These are phyloP conservation scores for Dactylonectria estremocensis DNA, from an alignment of 2,329 filamentous ascomycete species.

Conservation along the genomic window DNA sequence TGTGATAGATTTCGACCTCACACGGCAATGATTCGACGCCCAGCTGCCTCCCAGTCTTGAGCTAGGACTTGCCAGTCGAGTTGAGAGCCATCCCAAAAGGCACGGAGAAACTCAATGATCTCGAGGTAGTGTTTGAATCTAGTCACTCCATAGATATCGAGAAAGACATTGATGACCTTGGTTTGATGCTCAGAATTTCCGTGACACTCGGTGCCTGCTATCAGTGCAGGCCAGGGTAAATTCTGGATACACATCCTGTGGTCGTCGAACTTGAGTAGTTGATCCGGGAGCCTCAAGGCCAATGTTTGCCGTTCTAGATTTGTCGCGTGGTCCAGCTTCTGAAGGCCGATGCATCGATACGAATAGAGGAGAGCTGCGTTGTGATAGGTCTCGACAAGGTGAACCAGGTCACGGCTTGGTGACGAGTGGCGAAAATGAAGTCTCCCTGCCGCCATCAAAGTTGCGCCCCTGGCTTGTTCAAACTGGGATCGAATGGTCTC, in stretches of 20 bases:
- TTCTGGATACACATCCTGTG: background rate
- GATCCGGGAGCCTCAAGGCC: background rate
- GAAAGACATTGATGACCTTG: constrained; percentile 7
- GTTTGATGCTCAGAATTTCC: background rate
- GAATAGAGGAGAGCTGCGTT: constrained; percentile 48
- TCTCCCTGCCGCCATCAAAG: constrained; percentile 47
- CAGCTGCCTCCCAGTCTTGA: constrained; percentile 6
- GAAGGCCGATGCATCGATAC: constrained; percentile 44
- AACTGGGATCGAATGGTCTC: constrained; percentile 37
- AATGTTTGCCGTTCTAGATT: background rate
- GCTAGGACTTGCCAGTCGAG: constrained; percentile 2
- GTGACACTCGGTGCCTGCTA: constrained; percentile 11
- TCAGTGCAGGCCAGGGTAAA: constrained; percentile 6
- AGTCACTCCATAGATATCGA: constrained; percentile 8
- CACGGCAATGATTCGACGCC: constrained; percentile 1
- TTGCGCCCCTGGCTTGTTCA: constrained; percentile 47
- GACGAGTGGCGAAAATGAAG: constrained; percentile 35
- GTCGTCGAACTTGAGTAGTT: constrained; percentile 2
- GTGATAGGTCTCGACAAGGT: constrained; percentile 50
- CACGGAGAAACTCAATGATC: background rate
- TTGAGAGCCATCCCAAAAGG: background rate
- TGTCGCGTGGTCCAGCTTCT: background rate
- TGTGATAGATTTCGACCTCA: background rate
- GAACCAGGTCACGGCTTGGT: constrained; percentile 45
- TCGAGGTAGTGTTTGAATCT: constrained; percentile 7